Conservation (phyloP, 805 yeast species). For the Schwanniomyces sp. region DNA sequence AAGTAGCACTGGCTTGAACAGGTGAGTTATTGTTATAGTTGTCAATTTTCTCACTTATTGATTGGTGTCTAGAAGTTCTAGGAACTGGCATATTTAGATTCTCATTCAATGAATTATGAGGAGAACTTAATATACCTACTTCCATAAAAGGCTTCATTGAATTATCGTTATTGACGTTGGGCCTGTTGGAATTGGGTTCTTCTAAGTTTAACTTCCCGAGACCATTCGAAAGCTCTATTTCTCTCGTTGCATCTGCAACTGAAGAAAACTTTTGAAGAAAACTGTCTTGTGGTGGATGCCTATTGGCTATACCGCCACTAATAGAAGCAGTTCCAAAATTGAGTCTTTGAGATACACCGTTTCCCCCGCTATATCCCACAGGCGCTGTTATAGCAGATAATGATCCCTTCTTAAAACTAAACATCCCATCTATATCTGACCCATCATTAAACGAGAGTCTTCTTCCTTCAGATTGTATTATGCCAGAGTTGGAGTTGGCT, state of each 20-base stretch:
- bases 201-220: slow-evolving; percentile 39
- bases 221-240: slow-evolving; percentile 51
- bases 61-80: slow-evolving; percentile 46
- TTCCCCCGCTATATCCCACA: slow-evolving; percentile 28
- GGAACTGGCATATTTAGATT: slow-evolving; percentile 38
- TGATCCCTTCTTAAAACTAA: slow-evolving; percentile 50
- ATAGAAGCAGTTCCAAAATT: slow-evolving; percentile 62
- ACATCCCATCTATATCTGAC: slow-evolving; percentile 44
- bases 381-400: slow-evolving; percentile 49
- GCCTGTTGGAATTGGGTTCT: slow-evolving; percentile 42
- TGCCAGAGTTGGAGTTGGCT: slow-evolving; percentile 8
- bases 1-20: slow-evolving; percentile 41
- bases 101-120: slow-evolving; percentile 43
- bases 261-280: slow-evolving; percentile 63
- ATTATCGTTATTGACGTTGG: slow-evolving; percentile 43
- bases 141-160: slow-evolving; percentile 20
- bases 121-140: slow-evolving; percentile 19
- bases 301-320: slow-evolving; percentile 51
- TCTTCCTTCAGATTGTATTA: slow-evolving; percentile 19
- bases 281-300: slow-evolving; percentile 47
- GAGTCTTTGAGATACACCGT: slow-evolving; percentile 19
- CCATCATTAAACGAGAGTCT: slow-evolving; percentile 43
- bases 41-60: slow-evolving; percentile 64
- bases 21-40: slow-evolving; percentile 50
- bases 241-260: slow-evolving; percentile 70